Base-by-base conservation (phyloP, 2,329 filamentous ascomycete genomes). In the Malbranchea zuffiana region DNA sequence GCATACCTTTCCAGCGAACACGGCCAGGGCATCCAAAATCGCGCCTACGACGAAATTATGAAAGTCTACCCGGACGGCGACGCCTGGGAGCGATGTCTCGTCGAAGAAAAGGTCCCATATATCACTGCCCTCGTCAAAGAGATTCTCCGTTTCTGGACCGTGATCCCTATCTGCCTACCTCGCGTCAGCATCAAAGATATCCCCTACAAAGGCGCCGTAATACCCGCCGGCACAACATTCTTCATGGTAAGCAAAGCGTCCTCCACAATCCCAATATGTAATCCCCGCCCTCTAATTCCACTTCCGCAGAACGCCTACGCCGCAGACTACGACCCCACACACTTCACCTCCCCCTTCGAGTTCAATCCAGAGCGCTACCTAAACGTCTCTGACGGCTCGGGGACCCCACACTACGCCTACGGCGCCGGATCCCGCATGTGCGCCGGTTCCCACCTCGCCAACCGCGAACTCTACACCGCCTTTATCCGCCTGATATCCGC, bases 61-160 rank as follows among this genome's bases (percentile, higher is more conserved):
- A 69, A 74, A 41, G 74, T 75, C 0, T 85, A 87, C 47, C 81
- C 81, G 0, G 59, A 82, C 42, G 74, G 76, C 30, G 78, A 85
- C 39, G 79, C 81, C n/a, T 88, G 82, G 79, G 73, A 78, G 47
- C 72, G 68, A 46, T 85, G 80, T 42, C 67, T 83, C 1, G 53
- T 72, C 3, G 82, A 86, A 53, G 82, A 86, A 50, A 84, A 82
- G 50, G 69, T 84, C 0, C 75, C 78, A 0, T 90, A 86, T 55
- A 65, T 90, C 42, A 82, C 80, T 0, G 82, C 82, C 0, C 59
- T 90, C 4, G 80, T 82, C 43, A 86, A 86, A 51, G 84, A 90
- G 53, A 75, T 79, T 1, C 66, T 88, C 0, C 74, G 83, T 17
- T 88, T 75, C 65, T 88, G 78, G 71, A 80, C 77, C 2, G 82